phyloP scores from a whole-genome alignment of 2,329 filamentous ascomycete genomes.

The Ophiostoma novo-ulmi region DNA sequence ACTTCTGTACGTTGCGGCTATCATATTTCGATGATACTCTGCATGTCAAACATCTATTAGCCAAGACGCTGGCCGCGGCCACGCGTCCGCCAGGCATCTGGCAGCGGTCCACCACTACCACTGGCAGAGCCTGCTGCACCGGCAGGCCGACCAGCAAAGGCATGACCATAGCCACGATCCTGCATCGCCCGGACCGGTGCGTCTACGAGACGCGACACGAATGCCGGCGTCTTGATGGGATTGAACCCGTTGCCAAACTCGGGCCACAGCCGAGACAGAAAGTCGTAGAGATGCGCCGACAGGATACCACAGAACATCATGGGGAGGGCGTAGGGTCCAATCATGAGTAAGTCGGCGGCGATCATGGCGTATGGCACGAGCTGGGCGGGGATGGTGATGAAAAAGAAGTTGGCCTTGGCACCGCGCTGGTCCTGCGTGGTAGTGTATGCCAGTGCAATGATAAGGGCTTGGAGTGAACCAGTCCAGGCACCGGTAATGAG shows the following conservation, averaged over 20 bases:
- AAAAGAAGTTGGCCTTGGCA: conserved; percentile 68
- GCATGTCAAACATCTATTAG: neutral
- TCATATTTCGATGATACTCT: neutral
- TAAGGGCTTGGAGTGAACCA: conserved; percentile 59
- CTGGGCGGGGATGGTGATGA: conserved; percentile 78
- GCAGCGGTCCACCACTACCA: conserved; percentile 46
- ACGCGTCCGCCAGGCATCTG: conserved; percentile 59
- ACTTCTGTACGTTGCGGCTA: conserved; percentile 30
- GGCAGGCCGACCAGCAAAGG: conserved; percentile 35
- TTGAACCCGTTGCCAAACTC: conserved; percentile 80
- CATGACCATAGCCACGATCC: conserved; percentile 58
- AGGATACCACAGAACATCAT: conserved; percentile 71
- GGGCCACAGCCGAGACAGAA: conserved; percentile 81
- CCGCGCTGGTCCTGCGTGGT: conserved; percentile 80
- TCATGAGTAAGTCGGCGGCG: conserved; percentile 63
- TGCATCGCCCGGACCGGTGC: conserved; percentile 39
- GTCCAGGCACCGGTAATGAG: conserved; percentile 51
- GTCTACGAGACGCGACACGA: conserved; percentile 63
- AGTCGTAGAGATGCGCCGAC: conserved; percentile 86
- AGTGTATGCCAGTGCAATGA: conserved; percentile 77
- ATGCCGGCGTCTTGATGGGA: conserved; percentile 65
- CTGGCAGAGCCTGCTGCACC: conserved; percentile 40
- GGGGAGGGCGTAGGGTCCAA: conserved; percentile 52
- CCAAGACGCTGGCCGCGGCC: conserved; percentile 59
- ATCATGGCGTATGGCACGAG: conserved; percentile 78